A percentile compares a stretch with the other conserved stretches of the same genome.
These are phyloP conservation scores for Yarrowia sp. DNA, from an alignment of 805 yeast genomes.

Conservation along the genomic window DNA sequence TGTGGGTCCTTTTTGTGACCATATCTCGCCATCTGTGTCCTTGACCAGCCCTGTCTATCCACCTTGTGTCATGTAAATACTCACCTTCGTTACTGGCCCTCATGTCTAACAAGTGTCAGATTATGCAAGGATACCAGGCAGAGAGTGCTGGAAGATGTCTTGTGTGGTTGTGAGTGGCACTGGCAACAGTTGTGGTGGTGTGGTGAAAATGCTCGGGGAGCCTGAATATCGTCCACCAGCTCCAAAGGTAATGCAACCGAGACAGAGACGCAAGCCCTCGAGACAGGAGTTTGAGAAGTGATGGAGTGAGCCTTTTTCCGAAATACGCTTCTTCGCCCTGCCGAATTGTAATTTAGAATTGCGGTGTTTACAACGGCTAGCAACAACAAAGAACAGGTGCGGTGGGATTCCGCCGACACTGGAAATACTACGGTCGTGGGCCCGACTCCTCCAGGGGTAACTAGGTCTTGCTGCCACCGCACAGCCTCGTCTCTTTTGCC, in stretches of 20 bases:
- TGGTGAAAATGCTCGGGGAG: background rate
- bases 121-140: constrained; percentile 26
- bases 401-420: no score
- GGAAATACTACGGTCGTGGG: background rate
- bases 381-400: background rate
- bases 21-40: no score
- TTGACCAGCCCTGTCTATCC: no score
- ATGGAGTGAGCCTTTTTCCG: constrained; percentile 30
- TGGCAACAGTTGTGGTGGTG: background rate
- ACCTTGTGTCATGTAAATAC: background rate
- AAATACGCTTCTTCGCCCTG: constrained; percentile 31
- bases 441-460: background rate
- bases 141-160: background rate
- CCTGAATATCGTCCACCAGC: no score
- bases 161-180: background rate
- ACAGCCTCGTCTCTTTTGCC: constrained; percentile 32
- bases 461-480: constrained; percentile 19
- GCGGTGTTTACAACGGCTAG: constrained; percentile 36
- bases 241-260: background rate
- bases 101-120: constrained; percentile 34
- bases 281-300: constrained; percentile 4
- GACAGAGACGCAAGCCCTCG: constrained; percentile 17
- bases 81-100: constrained; percentile 34
- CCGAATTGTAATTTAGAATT: constrained; percentile 31
- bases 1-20: no score